Percentiles rank a stretch among this genome's conserved stretches.
phyloP scores from a whole-genome alignment of 345 rosid species.

The Brassica napus region DNA sequence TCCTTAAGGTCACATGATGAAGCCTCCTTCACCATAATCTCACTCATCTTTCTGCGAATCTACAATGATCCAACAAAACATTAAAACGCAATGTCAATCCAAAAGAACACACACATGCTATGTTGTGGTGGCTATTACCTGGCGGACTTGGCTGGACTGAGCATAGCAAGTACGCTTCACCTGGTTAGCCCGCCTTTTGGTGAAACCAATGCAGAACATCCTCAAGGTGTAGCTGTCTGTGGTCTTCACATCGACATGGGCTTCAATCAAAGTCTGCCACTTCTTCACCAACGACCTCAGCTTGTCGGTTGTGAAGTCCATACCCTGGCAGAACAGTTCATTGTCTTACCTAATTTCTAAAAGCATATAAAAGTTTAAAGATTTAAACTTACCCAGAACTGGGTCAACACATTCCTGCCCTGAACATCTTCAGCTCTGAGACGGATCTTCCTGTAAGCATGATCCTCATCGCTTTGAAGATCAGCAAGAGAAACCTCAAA shows the following conservation, averaged over 20 bases:
- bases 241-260: conserved; percentile 93
- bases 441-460: conserved; percentile 80
- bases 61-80: conserved; percentile 21
- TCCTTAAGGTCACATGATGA: conserved; percentile 84
- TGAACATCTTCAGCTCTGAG: conserved; percentile 95
- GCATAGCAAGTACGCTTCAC: conserved; percentile 95
- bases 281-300: conserved; percentile 89
- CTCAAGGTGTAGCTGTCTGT: conserved; percentile 80
- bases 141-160: conserved; percentile 86
- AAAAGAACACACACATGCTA: neutral
- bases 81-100: neutral
- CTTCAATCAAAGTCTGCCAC: conserved; percentile 92
- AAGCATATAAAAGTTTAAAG: neutral
- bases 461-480: conserved; percentile 80
- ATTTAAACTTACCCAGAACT: conserved; percentile 72
- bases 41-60: conserved; percentile 94
- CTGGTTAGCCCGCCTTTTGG: conserved; percentile 88
- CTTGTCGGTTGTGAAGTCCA: conserved; percentile 92
- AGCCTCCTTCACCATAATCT: conserved; percentile 75
- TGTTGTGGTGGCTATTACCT: conserved; percentile 30
- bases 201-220: conserved; percentile 89
- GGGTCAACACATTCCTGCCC: conserved; percentile 81
- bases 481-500: conserved; percentile 91
- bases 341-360: neutral
- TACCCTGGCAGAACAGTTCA: conserved; percentile 52